Evolutionary conservation across 257 asterid species (phyloP), one percentile per base, ranked within the genome.

Genomic region (Cinchona pubescens): DNA sequence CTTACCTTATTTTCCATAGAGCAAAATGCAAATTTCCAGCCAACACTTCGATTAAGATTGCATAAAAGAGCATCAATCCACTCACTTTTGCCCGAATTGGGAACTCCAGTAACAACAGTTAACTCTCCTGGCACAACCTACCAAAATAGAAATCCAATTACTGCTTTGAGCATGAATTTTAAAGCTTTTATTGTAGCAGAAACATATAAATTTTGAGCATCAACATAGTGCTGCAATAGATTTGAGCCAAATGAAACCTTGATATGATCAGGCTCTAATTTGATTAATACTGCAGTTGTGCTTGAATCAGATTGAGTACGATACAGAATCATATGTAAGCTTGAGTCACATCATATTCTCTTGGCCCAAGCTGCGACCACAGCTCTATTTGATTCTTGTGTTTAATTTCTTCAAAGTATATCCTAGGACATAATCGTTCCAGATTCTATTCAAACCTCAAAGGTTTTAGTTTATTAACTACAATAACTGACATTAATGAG

Each of bases 61-160:
- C 96, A 90, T 75, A 95, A 58, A 69, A 95, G 96, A 80, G 99
- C 97, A 83, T 95, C 98, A 79, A 95, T 95, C 99, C 99, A 95
- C 82, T 95, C 99, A 79, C 99, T 92, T 92, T 95, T 95, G 78
- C 98, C 99, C 16, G 99, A 95, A 89, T 95, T 95, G 32, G 99
- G 99, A 75, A 95, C 96, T 76, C 99, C 99, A 34, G 99, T 92
- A 65, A 95, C 93, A 75, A 95, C 78, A 66, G 98, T 92, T 84
- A 95, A 80, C 84, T 95, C 99, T 60, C 99, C 99, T 1, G 98
- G 99, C 73, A 95, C 96, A 78, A 92, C 96, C 99, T 95, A 90
- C 76, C 72, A 68, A 75, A 72, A 53, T 64, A 48, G 14, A 77
- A 59, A 70, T 45, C 38, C 59, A 67, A 69, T 62, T 38, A 55